Evolutionary conservation across 106 monocot genomes (phyloP).

Genomic region (Platanthera zijinensis): DNA sequence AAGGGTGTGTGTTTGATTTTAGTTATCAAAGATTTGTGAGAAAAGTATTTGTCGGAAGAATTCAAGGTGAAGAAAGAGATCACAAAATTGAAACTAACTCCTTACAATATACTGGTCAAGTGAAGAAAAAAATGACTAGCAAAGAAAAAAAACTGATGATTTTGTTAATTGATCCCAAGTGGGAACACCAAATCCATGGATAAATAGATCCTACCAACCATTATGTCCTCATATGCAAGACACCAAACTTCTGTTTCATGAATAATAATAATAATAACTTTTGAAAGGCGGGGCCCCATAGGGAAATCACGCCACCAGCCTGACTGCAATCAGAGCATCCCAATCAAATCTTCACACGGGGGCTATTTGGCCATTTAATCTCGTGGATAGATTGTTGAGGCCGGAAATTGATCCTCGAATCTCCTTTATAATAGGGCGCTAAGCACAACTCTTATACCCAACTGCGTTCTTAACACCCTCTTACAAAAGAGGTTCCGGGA

Average conservation of each 20-base stretch:
- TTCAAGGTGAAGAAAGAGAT: not conserved
- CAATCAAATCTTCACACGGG: too few species aligned
- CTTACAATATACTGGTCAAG: not conserved
- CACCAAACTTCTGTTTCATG: not conserved
- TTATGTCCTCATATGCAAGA: not conserved
- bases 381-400: too few species aligned
- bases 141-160: not conserved
- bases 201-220: not conserved
- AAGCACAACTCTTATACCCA: too few species aligned
- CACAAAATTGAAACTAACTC: not conserved
- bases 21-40: not conserved
- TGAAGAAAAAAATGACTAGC: slow-evolving; percentile 3
- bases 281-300: too few species aligned
- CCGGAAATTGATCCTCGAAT: too few species aligned
- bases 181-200: not conserved
- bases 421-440: too few species aligned
- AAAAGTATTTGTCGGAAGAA: not conserved
- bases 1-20: not conserved
- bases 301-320: too few species aligned
- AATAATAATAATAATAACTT: not conserved
- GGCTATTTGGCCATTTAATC: too few species aligned
- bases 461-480: too few species aligned
- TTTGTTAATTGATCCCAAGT: not conserved
- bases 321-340: too few species aligned
- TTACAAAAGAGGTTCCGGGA: too few species aligned